phyloP scores from a whole-genome alignment of 2,329 filamentous ascomycete genomes.

The Fusarium multiceps region DNA sequence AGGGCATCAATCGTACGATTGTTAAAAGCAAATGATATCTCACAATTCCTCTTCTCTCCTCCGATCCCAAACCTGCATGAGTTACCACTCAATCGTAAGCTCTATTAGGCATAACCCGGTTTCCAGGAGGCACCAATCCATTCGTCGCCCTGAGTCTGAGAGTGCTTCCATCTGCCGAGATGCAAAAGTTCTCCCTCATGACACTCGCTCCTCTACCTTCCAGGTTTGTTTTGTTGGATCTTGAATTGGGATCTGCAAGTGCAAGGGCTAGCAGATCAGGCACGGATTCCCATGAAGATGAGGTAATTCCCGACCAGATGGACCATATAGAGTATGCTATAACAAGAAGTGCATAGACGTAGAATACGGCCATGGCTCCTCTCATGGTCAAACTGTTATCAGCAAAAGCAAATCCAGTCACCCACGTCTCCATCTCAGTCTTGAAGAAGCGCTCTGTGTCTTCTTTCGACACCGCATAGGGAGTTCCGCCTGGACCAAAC shows the following conservation, averaged over 20 bases:
- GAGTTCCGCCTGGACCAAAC: constrained; percentile 32
- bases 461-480: constrained; percentile 20
- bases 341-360: constrained; percentile 13
- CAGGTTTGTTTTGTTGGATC: accelerated
- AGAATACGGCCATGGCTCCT: constrained; percentile 18
- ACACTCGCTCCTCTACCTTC: not conserved
- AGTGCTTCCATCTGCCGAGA: not conserved
- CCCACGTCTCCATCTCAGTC: constrained; percentile 37
- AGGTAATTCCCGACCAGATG: constrained; percentile 13
- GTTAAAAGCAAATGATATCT: no score
- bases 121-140: not conserved
- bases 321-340: constrained; percentile 11
- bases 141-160: not conserved
- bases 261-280: constrained; percentile 17
- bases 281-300: constrained; percentile 21
- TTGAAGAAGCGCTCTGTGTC: constrained; percentile 11
- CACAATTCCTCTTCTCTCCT: not conserved
- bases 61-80: no score
- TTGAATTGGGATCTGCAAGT: not conserved
- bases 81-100: not conserved
- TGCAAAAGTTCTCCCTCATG: constrained; percentile 14
- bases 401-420: constrained; percentile 35
- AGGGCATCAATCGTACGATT: no score
- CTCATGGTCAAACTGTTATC: constrained; percentile 21
- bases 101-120: constrained; percentile 4